Evolutionary conservation across 2,329 filamentous ascomycete species (phyloP).

Genomic region (Phoma herbarum): DNA sequence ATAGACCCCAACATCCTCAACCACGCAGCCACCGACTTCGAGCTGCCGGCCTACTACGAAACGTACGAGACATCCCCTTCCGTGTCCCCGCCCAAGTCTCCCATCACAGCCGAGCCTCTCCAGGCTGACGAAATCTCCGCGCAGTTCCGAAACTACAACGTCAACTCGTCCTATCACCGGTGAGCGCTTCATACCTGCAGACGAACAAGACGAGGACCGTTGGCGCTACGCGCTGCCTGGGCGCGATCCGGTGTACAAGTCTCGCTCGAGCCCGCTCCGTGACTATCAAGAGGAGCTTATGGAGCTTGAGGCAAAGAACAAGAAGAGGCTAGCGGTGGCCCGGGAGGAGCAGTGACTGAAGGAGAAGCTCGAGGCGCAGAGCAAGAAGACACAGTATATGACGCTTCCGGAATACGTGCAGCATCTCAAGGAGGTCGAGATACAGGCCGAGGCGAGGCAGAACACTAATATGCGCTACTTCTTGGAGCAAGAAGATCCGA

Average conservation of each 20-base stretch:
- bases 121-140: slow-evolving; percentile 45
- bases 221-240: slow-evolving; percentile 35
- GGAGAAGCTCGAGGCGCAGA: neutral
- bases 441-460: neutral
- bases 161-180: slow-evolving; percentile 31
- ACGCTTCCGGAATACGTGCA: neutral
- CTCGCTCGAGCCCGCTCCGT: neutral
- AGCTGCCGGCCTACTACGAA: slow-evolving; percentile 39
- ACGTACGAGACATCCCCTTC: slow-evolving; percentile 23
- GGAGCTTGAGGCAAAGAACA: neutral
- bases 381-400: neutral
- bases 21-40: slow-evolving; percentile 44
- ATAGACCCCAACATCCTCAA: slow-evolving; percentile 43
- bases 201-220: slow-evolving; percentile 45
- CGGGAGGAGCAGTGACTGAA: neutral
- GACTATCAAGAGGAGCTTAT: neutral
- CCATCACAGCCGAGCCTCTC: slow-evolving; percentile 21
- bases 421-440: neutral
- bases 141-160: slow-evolving; percentile 41
- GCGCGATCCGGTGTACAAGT: slow-evolving; percentile 23
- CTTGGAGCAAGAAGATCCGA: neutral
- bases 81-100: slow-evolving; percentile 20
- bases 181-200: slow-evolving; percentile 31
- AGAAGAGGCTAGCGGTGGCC: neutral
- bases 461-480: neutral